Conservation (phyloP, 371 early-diverging fungal species). For the Mucor sp. region DNA sequence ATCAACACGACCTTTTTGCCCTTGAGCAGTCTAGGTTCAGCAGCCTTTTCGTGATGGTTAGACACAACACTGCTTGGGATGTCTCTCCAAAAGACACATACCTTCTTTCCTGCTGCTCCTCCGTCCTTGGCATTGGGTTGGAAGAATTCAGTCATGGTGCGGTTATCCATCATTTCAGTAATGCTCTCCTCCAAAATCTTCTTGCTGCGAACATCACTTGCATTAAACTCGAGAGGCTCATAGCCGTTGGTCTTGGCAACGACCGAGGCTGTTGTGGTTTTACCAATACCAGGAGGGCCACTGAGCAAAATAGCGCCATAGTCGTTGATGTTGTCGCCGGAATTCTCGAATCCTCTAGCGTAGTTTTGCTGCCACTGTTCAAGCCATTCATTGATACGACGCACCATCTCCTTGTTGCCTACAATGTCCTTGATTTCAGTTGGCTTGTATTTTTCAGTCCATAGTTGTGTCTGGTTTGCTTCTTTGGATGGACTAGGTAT, state of each 20-base stretch:
- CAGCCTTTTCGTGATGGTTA: neutral
- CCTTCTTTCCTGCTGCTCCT: conserved; percentile 3
- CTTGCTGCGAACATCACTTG: conserved; percentile 98
- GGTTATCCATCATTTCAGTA: conserved; percentile 62
- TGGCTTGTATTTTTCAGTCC: conserved; percentile 99
- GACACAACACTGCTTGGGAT: neutral
- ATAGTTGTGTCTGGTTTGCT: conserved; percentile 33
- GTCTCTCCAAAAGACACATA: neutral
- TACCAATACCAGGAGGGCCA: conserved; percentile 99
- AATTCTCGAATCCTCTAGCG: conserved; percentile 17
- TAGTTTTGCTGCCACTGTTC: conserved; percentile 28
- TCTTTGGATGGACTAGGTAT: neutral
- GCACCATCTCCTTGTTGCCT: conserved; percentile 90
- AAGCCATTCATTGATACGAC: conserved; percentile 20
- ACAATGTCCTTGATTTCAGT: conserved; percentile 79
- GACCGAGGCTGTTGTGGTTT: conserved; percentile 96
- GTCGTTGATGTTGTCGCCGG: conserved; percentile 15
- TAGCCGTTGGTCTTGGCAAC: conserved; percentile 82
- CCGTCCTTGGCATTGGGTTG: neutral
- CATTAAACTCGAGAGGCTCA: conserved; percentile 97
- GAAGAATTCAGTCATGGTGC: conserved; percentile 74
- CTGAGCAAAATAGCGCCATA: conserved; percentile 86
- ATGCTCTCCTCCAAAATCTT: conserved; percentile 72
- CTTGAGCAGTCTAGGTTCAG: conserved; percentile 12
- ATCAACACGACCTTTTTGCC: conserved; percentile 77